Base-by-base conservation (phyloP, 768 basidiomycete genomes). In the Gloeopeniophorella convolvens region DNA sequence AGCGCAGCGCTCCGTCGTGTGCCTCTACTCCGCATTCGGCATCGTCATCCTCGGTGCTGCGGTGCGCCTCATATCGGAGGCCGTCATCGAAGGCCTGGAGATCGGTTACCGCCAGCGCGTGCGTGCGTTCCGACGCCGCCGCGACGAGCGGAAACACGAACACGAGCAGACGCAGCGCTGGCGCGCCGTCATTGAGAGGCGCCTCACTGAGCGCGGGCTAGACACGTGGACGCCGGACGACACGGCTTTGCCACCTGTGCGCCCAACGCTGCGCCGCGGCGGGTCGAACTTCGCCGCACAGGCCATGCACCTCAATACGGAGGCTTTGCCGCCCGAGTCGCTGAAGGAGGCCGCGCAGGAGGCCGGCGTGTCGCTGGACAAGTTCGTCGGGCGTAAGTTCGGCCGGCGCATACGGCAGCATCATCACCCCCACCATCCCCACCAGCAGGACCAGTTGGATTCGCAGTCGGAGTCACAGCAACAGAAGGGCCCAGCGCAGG, bases 41-140 rank as follows among this genome's bases (percentile, higher is more conserved):
- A 76, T 90, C 42, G 27, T 88, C 51, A 83, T 75, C 55, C 64
- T 86, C 15, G 59, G 60, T 24, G 82, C 75, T 5, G 56, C 45
- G 8, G 27, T 61, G 5, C 59, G 53, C 32, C n/a, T 58, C 45
- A 58, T 63, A 34, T 58, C 62, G 11, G 87, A 86, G 59, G 83
- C 80, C 0, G 72, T 90, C 23, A 70, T 88, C 24, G 90, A 92
- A 65, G 76, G 78, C 2, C 72, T 84, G 39, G 80, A 88, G 58
- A 71, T 81, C n/a, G 73, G 74, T 0, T 83, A 84, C 60, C 75
- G 76, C 26, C 72, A 68, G 49, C 79, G 84, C 7, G 59, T 83
- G 44, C 64, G 69, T 21, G 66, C 63, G 1, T 66, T 78, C n/a
- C 70, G 73, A 16, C 66, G 65, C 34, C 72, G 69, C 28, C 71